Evolutionary conservation across 257 asterid species (phyloP), one percentile per base, ranked within the genome.

Genomic region (Linaria vulgaris): DNA sequence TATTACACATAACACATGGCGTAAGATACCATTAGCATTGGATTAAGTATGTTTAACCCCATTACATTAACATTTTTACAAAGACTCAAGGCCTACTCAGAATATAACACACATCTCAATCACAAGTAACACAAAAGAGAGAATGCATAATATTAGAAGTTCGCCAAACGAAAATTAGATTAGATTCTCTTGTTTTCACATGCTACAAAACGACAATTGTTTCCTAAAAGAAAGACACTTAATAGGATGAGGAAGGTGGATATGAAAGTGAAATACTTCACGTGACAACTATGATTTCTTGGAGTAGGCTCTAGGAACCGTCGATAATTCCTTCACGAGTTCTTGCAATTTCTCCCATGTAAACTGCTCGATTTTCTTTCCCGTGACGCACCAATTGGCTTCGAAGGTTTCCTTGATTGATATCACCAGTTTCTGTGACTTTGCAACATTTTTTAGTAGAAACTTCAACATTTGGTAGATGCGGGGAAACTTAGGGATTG

Each of bases 241-340:
- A 12, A 7, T n/a, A n/a, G n/a, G 1, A 1, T 1, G 17, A 4
- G 5, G n/a, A 12, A 43, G 0, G 16, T 12, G 48, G 17, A 34
- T 3, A 34, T 34, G 41, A 43, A n/a, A 43, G 17, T 1, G 1
- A 43, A 13, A 43, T 7, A 49, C 6, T 9, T 39, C 44, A 64
- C 5, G 62, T 52, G 23, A 64, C 21, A 53, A 23, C 38, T 54
- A 64, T 9, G 14, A 3, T 38, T 13, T 61, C 69, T n/a, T 64
- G 24, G 69, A 17, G 17, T 61, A 64, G 27, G 61, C 69, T 64
- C 61, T 52, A 41, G 61, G 69, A 2, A 41, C 27, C 12, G 52
- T 34, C 10, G 9, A 8, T 12, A 52, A 64, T 50, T 38, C 25
- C 45, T n/a, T 23, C 1, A 16, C 54, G 9, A 52, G 53, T 37